phyloP scores from a whole-genome alignment of 768 basidiomycete species.

The Leucocoprinus leucothites region DNA sequence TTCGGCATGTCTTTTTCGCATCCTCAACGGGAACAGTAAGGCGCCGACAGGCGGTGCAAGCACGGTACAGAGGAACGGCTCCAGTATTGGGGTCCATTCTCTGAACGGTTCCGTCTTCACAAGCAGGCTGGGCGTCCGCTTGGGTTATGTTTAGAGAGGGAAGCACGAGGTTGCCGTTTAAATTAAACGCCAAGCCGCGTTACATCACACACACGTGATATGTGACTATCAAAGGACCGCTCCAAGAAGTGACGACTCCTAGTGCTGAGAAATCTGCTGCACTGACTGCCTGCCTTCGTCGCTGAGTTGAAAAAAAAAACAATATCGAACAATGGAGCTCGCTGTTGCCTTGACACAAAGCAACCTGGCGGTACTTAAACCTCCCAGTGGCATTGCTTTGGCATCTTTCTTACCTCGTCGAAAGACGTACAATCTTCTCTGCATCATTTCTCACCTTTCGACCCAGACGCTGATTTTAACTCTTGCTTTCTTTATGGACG shows the following conservation, averaged over 20 bases:
- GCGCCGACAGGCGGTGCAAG: background rate
- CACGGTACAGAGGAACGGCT: background rate
- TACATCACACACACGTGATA: background rate
- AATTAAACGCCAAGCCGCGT: background rate
- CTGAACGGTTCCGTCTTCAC: background rate
- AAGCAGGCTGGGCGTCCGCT: too few species aligned
- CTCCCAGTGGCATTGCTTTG: too few species aligned
- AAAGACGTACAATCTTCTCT: too few species aligned
- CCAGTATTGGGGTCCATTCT: background rate
- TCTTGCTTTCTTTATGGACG: too few species aligned
- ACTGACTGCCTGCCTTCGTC: background rate
- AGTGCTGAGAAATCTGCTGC: too few species aligned
- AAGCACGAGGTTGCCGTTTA: background rate
- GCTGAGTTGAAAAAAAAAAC: background rate
- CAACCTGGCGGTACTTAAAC: too few species aligned
- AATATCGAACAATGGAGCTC: background rate
- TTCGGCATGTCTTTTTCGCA: background rate
- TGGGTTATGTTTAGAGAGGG: background rate
- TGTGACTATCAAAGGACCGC: background rate
- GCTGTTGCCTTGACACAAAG: too few species aligned
- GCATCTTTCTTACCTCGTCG: too few species aligned
- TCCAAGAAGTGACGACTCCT: too few species aligned
- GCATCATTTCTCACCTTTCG: too few species aligned
- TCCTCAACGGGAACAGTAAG: background rate
- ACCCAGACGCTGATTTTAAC: too few species aligned